phyloP scores from a whole-genome alignment of 2,329 filamentous ascomycete species.

The Diplodia scrobiculata region DNA sequence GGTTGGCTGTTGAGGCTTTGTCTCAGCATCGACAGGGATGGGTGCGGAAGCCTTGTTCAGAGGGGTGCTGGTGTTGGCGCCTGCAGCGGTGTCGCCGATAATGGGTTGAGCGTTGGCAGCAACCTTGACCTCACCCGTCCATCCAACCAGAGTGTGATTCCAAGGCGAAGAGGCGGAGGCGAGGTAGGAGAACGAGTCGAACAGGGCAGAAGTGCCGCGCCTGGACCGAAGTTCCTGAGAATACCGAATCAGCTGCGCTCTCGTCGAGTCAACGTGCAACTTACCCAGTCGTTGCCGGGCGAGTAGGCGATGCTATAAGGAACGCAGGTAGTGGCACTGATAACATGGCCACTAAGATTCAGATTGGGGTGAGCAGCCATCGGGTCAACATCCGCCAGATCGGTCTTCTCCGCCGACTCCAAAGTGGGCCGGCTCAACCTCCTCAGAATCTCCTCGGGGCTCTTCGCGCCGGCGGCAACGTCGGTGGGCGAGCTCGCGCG shows the following conservation, averaged over 20 bases:
- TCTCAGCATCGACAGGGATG: slow-evolving; percentile 68
- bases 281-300: slow-evolving; percentile 59
- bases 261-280: slow-evolving; percentile 29
- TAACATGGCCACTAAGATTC: slow-evolving; percentile 62
- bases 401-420: slow-evolving; percentile 41
- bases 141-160: slow-evolving; percentile 90
- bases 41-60: slow-evolving; percentile 78
- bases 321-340: slow-evolving; percentile 65
- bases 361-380: slow-evolving; percentile 59
- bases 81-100: slow-evolving; percentile 33
- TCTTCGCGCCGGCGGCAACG: slow-evolving; percentile 49
- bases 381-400: slow-evolving; percentile 56
- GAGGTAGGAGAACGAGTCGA: slow-evolving; percentile 86
- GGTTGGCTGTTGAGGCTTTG: slow-evolving; percentile 60
- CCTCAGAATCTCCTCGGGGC: slow-evolving; percentile 55
- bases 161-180: slow-evolving; percentile 81
- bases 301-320: slow-evolving; percentile 62
- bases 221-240: slow-evolving; percentile 71
- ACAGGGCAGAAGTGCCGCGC: slow-evolving; percentile 85
- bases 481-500: slow-evolving; percentile 44
- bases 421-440: slow-evolving; percentile 53
- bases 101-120: slow-evolving; percentile 39
- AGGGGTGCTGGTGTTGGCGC: slow-evolving; percentile 53
- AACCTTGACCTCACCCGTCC: slow-evolving; percentile 74
- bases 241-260: neutral